Conservation (phyloP, 2,329 filamentous ascomycete genomes). For the Incumbomyces delicatus region DNA sequence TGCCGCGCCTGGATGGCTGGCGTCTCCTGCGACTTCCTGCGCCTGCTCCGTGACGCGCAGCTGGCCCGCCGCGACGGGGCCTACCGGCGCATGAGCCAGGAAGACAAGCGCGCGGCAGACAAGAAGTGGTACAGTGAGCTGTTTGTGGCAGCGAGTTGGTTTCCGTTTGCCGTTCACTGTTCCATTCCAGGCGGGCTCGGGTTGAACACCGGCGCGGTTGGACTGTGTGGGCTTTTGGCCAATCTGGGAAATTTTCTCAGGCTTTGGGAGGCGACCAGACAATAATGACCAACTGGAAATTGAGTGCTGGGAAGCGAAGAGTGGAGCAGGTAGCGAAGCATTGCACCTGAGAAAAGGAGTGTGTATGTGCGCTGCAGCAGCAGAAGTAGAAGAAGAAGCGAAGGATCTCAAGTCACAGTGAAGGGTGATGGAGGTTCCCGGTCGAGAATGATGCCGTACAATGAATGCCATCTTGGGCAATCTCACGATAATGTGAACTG, state of each 20-base stretch:
- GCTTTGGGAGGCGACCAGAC: slow-evolving; percentile 33
- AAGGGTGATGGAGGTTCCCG: too few species aligned
- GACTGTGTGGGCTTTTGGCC: slow-evolving; percentile 47
- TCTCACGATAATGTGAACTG: too few species aligned
- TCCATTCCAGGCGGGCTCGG: slow-evolving; percentile 58
- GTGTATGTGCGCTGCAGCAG: too few species aligned
- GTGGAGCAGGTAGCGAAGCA: too few species aligned
- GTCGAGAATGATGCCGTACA: too few species aligned
- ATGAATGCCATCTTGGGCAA: too few species aligned
- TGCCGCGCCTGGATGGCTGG: slow-evolving; percentile 71
- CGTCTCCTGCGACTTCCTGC: slow-evolving; percentile 63
- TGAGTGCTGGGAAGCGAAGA: background rate
- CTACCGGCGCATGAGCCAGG: slow-evolving; percentile 6
- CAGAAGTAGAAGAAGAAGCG: too few species aligned
- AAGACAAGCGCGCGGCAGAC: slow-evolving; percentile 21
- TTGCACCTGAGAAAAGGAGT: too few species aligned
- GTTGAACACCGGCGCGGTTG: slow-evolving; percentile 46
- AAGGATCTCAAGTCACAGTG: too few species aligned
- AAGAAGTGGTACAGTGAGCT: slow-evolving; percentile 22
- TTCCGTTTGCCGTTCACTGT: slow-evolving; percentile 78
- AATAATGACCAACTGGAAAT: too few species aligned
- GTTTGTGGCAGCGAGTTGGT: slow-evolving; percentile 43
- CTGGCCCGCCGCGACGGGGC: slow-evolving; percentile 17
- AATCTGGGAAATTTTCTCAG: slow-evolving; percentile 36
- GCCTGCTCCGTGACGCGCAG: slow-evolving; percentile 44